Evolutionary conservation across 352 stramenopile species (phyloP).

Genomic region (Aphanomyces invadans): DNA sequence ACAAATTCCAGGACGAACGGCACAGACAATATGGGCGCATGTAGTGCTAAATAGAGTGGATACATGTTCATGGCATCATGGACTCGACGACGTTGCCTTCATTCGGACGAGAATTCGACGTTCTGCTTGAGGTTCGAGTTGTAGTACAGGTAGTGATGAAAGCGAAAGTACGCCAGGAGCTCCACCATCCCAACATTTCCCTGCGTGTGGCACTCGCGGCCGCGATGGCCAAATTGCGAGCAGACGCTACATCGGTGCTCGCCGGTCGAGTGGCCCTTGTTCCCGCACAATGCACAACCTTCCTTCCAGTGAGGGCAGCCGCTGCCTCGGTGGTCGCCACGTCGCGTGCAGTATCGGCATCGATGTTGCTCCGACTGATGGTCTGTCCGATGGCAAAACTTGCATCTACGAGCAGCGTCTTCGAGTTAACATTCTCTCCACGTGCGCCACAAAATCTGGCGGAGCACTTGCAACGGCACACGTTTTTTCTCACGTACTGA

Average conservation of each 20-base stretch:
- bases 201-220: slow-evolving; percentile 73
- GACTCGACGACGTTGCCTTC: background rate
- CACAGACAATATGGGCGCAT: background rate
- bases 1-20: background rate
- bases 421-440: no score
- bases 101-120: slow-evolving; percentile 62
- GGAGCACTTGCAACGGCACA: no score
- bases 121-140: slow-evolving; percentile 83
- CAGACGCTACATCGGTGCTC: slow-evolving; percentile 77
- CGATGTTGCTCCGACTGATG: slow-evolving; percentile 66
- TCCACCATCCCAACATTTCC: slow-evolving; percentile 72
- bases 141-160: slow-evolving; percentile 85
- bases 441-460: background rate
- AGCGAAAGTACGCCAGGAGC: slow-evolving; percentile 78
- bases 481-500: no score
- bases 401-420: slow-evolving; percentile 35
- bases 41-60: background rate
- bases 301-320: slow-evolving; percentile 67
- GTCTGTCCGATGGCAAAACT: slow-evolving; percentile 52
- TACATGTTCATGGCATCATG: no score
- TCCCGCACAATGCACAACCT: slow-evolving; percentile 59
- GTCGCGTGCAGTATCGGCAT: slow-evolving; percentile 75
- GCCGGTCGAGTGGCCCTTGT: slow-evolving; percentile 66
- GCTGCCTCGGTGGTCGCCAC: slow-evolving; percentile 59
- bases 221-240: slow-evolving; percentile 74